phyloP scores from a whole-genome alignment of 1,284 basidiomycete species.

The Taiwanofungus camphoratus region DNA sequence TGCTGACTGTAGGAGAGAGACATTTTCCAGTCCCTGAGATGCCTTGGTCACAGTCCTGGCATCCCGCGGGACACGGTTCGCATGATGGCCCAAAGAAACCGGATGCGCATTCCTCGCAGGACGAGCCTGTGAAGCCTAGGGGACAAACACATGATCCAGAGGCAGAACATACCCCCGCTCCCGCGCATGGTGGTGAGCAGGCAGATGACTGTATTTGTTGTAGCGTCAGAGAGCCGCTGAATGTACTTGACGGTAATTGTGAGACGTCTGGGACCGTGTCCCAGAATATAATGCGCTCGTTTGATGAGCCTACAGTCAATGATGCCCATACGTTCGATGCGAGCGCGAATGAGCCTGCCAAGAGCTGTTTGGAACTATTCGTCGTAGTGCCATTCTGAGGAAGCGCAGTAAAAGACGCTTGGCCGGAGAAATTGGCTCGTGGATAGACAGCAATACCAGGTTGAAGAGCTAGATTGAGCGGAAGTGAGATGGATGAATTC shows the following conservation, averaged over 20 bases:
- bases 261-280: conserved; percentile 70
- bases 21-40: conserved; percentile 70
- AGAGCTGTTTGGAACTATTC: conserved; percentile 47
- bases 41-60: conserved; percentile 68
- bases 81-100: conserved; percentile 73
- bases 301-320: conserved; percentile 43
- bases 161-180: conserved; percentile 61
- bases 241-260: conserved; percentile 47
- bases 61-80: conserved; percentile 59
- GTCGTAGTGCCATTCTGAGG: conserved; percentile 37
- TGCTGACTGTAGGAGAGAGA: conserved; percentile 42
- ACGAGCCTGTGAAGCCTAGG: conserved; percentile 66
- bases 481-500: conserved; percentile 46
- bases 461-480: conserved; percentile 56
- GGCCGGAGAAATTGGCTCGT: conserved; percentile 54
- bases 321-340: conserved; percentile 65
- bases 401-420: conserved; percentile 50
- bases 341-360: conserved; percentile 52
- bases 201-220: conserved; percentile 62
- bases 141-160: conserved; percentile 67
- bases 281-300: conserved; percentile 62
- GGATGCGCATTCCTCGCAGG: conserved; percentile 68
- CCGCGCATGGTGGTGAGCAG: conserved; percentile 69
- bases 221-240: conserved; percentile 45
- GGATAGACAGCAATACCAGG: conserved; percentile 62